These are phyloP conservation scores for Acacia concinna DNA, from an alignment of 331 rosid species.

Conservation along the genomic window DNA sequence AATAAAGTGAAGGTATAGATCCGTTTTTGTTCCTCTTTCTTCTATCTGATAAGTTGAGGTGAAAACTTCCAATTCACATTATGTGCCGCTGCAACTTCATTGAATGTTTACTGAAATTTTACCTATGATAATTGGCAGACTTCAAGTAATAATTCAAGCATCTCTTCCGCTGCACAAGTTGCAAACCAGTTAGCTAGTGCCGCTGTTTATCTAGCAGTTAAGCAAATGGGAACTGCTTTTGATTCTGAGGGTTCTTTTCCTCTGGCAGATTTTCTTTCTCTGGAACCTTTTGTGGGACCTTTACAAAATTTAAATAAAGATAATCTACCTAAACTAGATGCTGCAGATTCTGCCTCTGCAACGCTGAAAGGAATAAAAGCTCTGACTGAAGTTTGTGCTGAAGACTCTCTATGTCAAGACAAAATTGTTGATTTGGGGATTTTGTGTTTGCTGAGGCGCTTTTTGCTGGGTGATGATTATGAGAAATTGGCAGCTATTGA, in stretches of 20 bases:
- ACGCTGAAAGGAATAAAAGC: constrained; percentile 92
- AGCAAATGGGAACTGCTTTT: constrained; percentile 50
- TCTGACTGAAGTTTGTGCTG: constrained; percentile 77
- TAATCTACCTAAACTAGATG: constrained; percentile 66
- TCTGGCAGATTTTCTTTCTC: constrained; percentile 73
- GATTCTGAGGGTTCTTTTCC: constrained; percentile 62
- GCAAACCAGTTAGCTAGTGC: constrained; percentile 76
- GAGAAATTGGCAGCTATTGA: constrained; percentile 87
- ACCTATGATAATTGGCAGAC: constrained; percentile 64
- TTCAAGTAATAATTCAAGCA: constrained; percentile 71
- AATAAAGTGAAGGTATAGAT: constrained; percentile 77
- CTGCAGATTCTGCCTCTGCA: constrained; percentile 92
- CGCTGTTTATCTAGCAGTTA: constrained; percentile 78
- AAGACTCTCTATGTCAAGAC: constrained; percentile 55
- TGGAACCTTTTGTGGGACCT: constrained; percentile 75
- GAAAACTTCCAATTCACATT: constrained; percentile 14
- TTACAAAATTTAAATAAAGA: constrained; percentile 68
- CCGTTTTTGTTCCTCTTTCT: constrained; percentile 14
- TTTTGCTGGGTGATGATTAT: constrained; percentile 83
- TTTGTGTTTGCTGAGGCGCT: constrained; percentile 78
- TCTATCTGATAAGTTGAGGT: neutral
- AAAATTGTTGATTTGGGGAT: constrained; percentile 74
- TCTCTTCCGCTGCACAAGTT: constrained; percentile 72
- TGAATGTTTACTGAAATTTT: constrained; percentile 26
- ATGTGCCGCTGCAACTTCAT: constrained; percentile 23